Evolutionary conservation across 1,284 basidiomycete genomes (phyloP), one percentile per base, ranked within the genome.

Genomic region (Bondarzewia mesenterica): DNA sequence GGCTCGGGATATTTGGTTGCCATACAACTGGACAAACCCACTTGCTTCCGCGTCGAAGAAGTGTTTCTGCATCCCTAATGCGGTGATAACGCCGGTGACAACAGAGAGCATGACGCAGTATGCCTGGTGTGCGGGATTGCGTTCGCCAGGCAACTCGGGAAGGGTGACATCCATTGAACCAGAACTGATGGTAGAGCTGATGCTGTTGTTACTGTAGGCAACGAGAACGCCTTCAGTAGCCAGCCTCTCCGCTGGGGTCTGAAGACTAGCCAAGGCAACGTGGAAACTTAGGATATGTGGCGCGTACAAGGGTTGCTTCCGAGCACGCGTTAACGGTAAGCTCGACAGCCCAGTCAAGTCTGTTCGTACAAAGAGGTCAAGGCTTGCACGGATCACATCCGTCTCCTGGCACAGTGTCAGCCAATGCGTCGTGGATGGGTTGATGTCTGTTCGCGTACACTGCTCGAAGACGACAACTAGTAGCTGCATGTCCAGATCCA

Each of bases 21-120:
- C 82, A 56, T 85, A 93, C 6, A 95, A 73, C 55, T 91, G 88
- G 6, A 94, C 78, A 58, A 96, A 86, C 0, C 89, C 89, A 46
- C 88, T 81, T 0, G 87, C 84, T 51, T 97, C 93, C 1, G 82
- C 77, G 55, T 90, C 86, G 60, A 95, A 87, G 65, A 92, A 95
- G 50, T 89, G 84, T 23, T 82, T 82, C 37, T 83, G 78, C 37
- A 74, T 74, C 18, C 80, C 82, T 12, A 84, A 73, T 14, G 77
- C 75, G 1, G 72, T 71, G 18, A 92, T 73, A 20, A 95, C 80
- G 3, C 81, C 82, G 5, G 90, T 78, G 36, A 93, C 75, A 44
- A 93, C 80, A 2, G 85, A 74, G 4, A 96, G 71, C 85, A 95
- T 93, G 14, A 79, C 75, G 60, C 90, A 91, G 72, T 94, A 97